These are phyloP conservation scores for Pezicula neosporulosa DNA, from an alignment of 2,329 filamentous ascomycete genomes.

Conservation along the genomic window DNA sequence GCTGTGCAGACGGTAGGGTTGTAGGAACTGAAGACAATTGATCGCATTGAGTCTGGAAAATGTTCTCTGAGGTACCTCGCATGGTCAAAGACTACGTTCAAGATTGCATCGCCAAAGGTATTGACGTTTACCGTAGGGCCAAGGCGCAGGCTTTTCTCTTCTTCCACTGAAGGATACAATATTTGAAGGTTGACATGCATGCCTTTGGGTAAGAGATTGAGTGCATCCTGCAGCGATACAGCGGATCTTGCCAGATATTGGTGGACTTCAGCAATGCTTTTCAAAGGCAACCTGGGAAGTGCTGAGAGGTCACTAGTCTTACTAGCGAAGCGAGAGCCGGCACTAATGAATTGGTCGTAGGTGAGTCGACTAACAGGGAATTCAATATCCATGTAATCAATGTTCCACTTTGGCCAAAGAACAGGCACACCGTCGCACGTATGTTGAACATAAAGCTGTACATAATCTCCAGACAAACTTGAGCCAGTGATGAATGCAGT, in stretches of 20 bases:
- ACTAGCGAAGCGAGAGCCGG: constrained; percentile 26
- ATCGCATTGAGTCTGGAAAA: constrained; percentile 72
- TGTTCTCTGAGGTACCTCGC: constrained; percentile 65
- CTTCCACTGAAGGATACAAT: constrained; percentile 73
- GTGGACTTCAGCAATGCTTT: constrained; percentile 64
- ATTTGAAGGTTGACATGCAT: constrained; percentile 93
- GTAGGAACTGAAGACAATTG: constrained; percentile 91
- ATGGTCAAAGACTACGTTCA: constrained; percentile 88
- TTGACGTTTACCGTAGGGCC: constrained; percentile 82
- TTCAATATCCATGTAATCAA: constrained; percentile 71
- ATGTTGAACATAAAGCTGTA: constrained; percentile 86
- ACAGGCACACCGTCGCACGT: constrained; percentile 86
- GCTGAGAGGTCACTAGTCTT: constrained; percentile 35
- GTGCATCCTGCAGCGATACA: constrained; percentile 73
- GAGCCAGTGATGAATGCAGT: constrained; percentile 91
- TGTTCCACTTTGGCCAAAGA: constrained; percentile 81
- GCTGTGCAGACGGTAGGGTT: constrained; percentile 88
- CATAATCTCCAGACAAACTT: constrained; percentile 92
- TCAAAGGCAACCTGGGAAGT: constrained; percentile 43
- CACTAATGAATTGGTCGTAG: constrained; percentile 63
- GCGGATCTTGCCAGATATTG: constrained; percentile 71
- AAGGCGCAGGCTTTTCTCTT: constrained; percentile 68
- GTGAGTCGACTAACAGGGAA: constrained; percentile 79
- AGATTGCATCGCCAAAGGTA: constrained; percentile 75
- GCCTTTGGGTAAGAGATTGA: constrained; percentile 69